Percentiles rank a stretch among this genome's conserved stretches.
Conservation (phyloP, 257 asterid species). For the Orobanche coerulescens region DNA sequence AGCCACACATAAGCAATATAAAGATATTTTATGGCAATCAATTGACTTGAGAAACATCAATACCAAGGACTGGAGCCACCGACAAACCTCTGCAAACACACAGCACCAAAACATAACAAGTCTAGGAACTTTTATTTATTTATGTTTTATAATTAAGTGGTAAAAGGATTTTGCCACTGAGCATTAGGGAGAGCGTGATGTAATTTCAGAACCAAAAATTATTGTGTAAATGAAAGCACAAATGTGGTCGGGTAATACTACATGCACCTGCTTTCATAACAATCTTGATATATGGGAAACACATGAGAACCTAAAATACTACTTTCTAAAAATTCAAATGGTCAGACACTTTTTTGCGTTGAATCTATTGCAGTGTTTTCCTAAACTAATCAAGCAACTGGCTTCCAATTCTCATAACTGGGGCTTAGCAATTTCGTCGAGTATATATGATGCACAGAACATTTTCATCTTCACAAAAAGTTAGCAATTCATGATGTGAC, state of each 20-base stretch:
- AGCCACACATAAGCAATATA: background rate
- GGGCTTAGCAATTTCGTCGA: background rate
- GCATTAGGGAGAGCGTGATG: background rate
- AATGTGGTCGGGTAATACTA: background rate
- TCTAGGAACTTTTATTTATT: background rate
- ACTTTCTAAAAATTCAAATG: background rate
- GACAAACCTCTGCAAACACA: background rate
- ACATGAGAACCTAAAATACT: background rate
- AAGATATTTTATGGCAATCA: constrained; percentile 11
- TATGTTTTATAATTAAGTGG: background rate
- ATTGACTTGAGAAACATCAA: constrained; percentile 14
- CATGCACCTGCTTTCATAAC: background rate
- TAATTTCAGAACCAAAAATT: background rate
- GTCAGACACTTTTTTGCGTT: background rate
- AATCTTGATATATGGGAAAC: background rate
- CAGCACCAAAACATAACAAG: constrained; percentile 3
- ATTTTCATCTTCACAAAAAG: background rate
- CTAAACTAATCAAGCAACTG: background rate
- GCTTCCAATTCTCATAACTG: background rate
- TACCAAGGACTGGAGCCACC: background rate
- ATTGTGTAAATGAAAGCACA: background rate
- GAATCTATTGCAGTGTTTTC: background rate
- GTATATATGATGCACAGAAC: background rate
- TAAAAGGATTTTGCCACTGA: constrained; percentile 8
- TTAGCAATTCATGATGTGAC: background rate